Percentiles rank a stretch among this genome's conserved stretches.
These are phyloP conservation scores for Colletotrichum sp. DNA, from an alignment of 2,329 filamentous ascomycete species.

Conservation along the genomic window DNA sequence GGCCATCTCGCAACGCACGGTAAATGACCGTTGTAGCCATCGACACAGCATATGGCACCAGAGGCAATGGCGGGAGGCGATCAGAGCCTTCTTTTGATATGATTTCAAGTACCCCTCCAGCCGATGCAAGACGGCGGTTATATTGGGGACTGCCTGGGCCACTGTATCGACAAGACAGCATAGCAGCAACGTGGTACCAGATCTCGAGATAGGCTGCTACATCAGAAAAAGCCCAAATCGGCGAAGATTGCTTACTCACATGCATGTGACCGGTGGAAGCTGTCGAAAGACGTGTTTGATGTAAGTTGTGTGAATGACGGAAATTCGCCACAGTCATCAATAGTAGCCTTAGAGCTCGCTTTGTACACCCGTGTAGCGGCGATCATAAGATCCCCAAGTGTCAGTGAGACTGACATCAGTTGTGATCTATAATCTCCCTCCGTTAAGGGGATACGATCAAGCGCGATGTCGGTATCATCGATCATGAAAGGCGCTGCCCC, in stretches of 20 bases:
- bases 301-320: conserved; percentile 14
- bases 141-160: conserved; percentile 23
- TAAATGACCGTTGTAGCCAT: conserved; percentile 27
- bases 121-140: conserved; percentile 18
- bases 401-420: conserved; percentile 12
- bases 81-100: conserved; percentile 5
- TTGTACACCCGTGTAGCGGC: conserved; percentile 24
- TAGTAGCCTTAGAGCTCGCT: conserved; percentile 14
- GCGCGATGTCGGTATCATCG: conserved; percentile 24
- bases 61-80: conserved; percentile 20
- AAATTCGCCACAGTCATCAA: conserved; percentile 19
- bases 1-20: conserved; percentile 20
- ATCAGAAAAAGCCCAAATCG: not conserved
- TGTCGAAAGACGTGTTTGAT: not conserved
- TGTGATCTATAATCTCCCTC: conserved; percentile 14
- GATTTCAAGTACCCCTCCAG: conserved; percentile 18
- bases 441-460: not conserved
- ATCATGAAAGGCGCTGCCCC: conserved; percentile 25
- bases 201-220: conserved; percentile 22
- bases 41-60: conserved; percentile 24
- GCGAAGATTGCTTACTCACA: not conserved
- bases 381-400: conserved; percentile 23
- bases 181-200: conserved; percentile 26
- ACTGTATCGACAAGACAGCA: conserved; percentile 25
- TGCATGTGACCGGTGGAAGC: conserved; percentile 20